phyloP scores from a whole-genome alignment of 441 rosid species.

The Adansonia rubrostipa region DNA sequence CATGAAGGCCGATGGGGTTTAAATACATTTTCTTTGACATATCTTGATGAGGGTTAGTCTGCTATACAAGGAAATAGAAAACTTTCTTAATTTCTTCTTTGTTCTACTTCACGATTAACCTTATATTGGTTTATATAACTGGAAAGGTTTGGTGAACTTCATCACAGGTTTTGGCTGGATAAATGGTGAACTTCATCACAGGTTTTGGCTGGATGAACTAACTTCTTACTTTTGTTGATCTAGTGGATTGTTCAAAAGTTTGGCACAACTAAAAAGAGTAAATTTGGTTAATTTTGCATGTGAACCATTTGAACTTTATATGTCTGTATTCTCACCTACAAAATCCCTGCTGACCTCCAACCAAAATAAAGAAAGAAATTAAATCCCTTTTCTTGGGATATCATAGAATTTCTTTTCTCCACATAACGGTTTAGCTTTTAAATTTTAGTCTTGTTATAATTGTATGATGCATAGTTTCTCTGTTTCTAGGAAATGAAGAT shows the following conservation, averaged over 20 bases:
- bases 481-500: constrained; percentile 13
- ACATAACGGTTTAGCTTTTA: neutral
- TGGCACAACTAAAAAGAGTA: neutral
- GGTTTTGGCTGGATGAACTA: constrained; percentile 16
- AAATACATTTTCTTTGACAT: constrained; percentile 12
- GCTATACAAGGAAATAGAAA: neutral
- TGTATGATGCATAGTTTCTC: neutral
- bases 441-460: neutral
- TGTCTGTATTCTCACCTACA: neutral
- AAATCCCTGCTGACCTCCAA: neutral
- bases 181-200: neutral
- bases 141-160: neutral
- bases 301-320: neutral
- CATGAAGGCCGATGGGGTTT: neutral
- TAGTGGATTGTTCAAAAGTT: neutral
- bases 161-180: constrained; percentile 12
- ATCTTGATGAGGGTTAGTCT: neutral
- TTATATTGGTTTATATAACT: neutral
- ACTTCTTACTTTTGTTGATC: neutral
- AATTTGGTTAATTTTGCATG: neutral
- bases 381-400: neutral
- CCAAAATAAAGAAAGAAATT: neutral
- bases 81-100: neutral
- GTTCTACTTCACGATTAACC: neutral
- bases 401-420: neutral